Evolutionary conservation across 2,329 filamentous ascomycete genomes (phyloP).

Genomic region (Chaetoscypha palmicola): DNA sequence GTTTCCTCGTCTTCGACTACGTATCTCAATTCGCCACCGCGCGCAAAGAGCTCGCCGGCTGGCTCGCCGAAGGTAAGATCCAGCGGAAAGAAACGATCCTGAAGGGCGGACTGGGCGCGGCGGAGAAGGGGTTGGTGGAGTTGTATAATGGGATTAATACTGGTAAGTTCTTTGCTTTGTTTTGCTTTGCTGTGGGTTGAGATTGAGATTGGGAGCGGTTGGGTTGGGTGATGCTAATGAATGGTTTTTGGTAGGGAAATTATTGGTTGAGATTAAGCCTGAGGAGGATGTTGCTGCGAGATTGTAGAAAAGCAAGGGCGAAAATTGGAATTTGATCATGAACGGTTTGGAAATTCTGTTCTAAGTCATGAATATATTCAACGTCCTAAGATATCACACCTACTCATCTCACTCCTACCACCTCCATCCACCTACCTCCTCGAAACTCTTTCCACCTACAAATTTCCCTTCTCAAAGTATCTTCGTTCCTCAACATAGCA

Average conservation of each 20-base stretch:
- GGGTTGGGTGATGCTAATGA: neutral
- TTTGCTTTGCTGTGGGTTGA: too few species aligned
- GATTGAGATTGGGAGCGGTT: neutral
- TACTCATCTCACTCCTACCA: too few species aligned
- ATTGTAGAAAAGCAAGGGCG: too few species aligned
- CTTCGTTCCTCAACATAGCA: too few species aligned
- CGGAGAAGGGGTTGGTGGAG: constrained; percentile 55
- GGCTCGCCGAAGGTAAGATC: constrained; percentile 66
- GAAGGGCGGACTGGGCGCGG: constrained; percentile 57
- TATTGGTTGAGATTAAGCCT: constrained; percentile 48
- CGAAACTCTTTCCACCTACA: too few species aligned
- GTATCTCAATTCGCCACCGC: constrained; percentile 50
- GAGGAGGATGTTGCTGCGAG: constrained; percentile 14
- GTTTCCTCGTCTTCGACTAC: constrained; percentile 69
- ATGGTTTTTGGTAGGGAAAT: constrained; percentile 34
- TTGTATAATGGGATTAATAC: constrained; percentile 65
- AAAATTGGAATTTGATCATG: too few species aligned
- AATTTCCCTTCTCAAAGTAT: too few species aligned
- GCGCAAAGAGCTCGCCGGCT: constrained; percentile 53
- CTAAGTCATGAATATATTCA: too few species aligned
- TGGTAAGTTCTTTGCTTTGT: constrained; percentile 44
- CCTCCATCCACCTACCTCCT: too few species aligned
- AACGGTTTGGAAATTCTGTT: too few species aligned
- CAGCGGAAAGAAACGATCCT: constrained; percentile 66
- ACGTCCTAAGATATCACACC: too few species aligned